Percentiles rank a stretch among this genome's conserved stretches.
These are phyloP conservation scores for Sporothrix inflata DNA, from an alignment of 2,329 filamentous ascomycete species.

Conservation along the genomic window DNA sequence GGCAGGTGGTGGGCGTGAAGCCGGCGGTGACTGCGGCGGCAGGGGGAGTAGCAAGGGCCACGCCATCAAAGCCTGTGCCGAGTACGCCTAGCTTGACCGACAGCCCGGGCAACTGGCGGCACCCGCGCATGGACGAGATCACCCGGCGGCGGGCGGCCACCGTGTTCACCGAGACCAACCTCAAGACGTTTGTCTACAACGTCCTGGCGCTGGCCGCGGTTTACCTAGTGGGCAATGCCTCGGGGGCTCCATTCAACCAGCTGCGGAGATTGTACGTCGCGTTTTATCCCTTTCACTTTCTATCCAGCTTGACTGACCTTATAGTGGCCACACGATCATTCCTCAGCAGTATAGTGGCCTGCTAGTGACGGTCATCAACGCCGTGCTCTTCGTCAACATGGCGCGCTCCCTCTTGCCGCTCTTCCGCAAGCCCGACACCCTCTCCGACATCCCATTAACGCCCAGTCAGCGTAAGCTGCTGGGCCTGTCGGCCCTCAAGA, in stretches of 20 bases:
- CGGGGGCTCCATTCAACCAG: slow-evolving; percentile 40
- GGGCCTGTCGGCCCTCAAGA: slow-evolving; percentile 71
- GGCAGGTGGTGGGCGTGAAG: slow-evolving; percentile 21
- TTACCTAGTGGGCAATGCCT: slow-evolving; percentile 30
- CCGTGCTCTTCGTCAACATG: slow-evolving; percentile 72
- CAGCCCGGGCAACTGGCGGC: slow-evolving; percentile 82
- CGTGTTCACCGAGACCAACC: slow-evolving; percentile 77
- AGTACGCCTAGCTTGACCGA: slow-evolving; percentile 44
- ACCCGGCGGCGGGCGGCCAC: slow-evolving; percentile 75
- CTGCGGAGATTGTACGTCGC: slow-evolving; percentile 46
- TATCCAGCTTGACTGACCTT: not conserved
- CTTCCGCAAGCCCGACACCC: slow-evolving; percentile 70
- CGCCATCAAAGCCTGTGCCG: slow-evolving; percentile 17
- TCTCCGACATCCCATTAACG: slow-evolving; percentile 88
- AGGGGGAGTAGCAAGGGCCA: not conserved
- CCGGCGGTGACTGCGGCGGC: slow-evolving; percentile 5
- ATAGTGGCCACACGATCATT: slow-evolving; percentile 35
- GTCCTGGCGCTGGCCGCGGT: slow-evolving; percentile 44
- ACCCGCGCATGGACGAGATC: slow-evolving; percentile 88
- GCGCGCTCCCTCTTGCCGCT: slow-evolving; percentile 71
- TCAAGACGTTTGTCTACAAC: slow-evolving; percentile 72
- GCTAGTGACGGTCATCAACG: slow-evolving; percentile 52
- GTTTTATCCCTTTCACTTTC: not conserved
- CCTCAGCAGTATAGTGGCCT: slow-evolving; percentile 47
- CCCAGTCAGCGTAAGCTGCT: slow-evolving; percentile 84